These are phyloP conservation scores for Glycine latifolia DNA, from an alignment of 306 rosid genomes.

Conservation along the genomic window DNA sequence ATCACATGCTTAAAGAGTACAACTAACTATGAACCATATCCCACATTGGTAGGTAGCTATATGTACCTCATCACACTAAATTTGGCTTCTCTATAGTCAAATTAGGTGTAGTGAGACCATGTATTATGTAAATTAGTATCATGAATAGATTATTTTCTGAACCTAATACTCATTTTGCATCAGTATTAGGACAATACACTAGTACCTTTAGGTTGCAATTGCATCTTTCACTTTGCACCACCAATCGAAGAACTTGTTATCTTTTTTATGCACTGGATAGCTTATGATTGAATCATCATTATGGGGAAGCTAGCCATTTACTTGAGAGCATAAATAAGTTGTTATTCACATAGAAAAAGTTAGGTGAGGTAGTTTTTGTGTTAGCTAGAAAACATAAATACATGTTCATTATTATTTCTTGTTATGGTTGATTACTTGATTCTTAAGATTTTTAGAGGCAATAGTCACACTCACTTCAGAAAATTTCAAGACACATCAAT, in stretches of 20 bases:
- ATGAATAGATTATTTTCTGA: neutral
- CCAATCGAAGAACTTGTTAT: neutral
- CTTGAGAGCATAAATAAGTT: constrained; percentile 21
- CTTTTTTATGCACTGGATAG: neutral
- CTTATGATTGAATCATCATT: constrained; percentile 35
- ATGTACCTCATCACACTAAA: too few relatives aligned
- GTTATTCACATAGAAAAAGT: neutral
- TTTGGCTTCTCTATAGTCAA: neutral
- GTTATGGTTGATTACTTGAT: neutral
- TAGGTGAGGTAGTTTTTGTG: constrained; percentile 10
- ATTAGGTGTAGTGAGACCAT: neutral
- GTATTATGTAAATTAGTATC: neutral
- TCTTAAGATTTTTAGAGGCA: neutral
- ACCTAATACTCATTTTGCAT: neutral
- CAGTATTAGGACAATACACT: neutral
- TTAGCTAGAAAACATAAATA: constrained; percentile 6
- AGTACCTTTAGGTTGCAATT: constrained; percentile 26
- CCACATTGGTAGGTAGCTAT: too few relatives aligned
- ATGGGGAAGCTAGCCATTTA: constrained; percentile 20
- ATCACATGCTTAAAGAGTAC: too few relatives aligned
- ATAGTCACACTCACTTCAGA: too few relatives aligned
- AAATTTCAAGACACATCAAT: too few relatives aligned
- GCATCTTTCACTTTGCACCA: neutral
- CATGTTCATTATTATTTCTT: neutral
- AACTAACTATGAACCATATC: too few relatives aligned